Evolutionary conservation across 768 basidiomycete species (phyloP).

Genomic region (Auriscalpium vulgare): DNA sequence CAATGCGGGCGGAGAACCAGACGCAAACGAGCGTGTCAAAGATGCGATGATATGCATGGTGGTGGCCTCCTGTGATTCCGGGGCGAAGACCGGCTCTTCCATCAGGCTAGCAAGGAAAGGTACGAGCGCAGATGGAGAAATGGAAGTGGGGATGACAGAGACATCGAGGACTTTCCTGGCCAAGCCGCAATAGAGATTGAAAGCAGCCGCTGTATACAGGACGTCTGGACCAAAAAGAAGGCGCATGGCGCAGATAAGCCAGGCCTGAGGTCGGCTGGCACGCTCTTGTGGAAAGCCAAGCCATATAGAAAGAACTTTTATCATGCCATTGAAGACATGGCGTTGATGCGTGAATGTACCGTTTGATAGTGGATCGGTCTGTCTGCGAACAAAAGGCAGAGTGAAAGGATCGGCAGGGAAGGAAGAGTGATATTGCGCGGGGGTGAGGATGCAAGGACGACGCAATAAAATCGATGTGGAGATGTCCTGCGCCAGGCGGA

Average conservation of each 20-base stretch:
- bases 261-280: neutral
- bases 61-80: neutral
- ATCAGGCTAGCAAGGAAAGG: neutral
- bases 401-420: neutral
- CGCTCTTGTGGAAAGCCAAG: neutral
- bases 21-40: neutral
- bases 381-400: neutral
- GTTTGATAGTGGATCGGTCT: neutral
- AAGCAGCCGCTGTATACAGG: neutral
- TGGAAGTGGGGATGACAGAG: neutral
- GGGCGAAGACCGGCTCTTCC: neutral
- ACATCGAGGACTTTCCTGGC: neutral
- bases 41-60: neutral
- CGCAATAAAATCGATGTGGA: neutral
- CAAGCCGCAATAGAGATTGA: neutral
- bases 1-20: neutral
- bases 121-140: neutral
- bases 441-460: neutral
- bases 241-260: neutral
- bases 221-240: neutral
- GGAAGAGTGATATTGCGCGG: neutral
- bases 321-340: neutral
- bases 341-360: neutral
- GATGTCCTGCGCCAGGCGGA: neutral
- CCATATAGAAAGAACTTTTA: neutral